Evolutionary conservation across 2,329 filamentous ascomycete species (phyloP), one percentile per base, ranked within the genome.

Genomic region (Ophiostoma sp.): DNA sequence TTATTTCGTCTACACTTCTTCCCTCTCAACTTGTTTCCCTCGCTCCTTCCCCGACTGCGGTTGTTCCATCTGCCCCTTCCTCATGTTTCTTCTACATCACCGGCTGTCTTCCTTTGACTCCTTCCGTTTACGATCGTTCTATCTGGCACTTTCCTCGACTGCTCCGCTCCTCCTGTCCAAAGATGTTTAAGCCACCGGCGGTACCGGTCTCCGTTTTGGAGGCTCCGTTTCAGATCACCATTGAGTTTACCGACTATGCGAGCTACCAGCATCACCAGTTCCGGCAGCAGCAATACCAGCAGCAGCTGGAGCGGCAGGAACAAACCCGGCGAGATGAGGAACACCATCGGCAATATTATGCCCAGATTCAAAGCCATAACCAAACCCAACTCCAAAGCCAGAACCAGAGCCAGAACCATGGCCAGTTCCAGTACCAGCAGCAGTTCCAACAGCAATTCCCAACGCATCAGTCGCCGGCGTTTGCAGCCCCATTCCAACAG

Each of bases 141-240:
- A 8, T 27, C 49, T 55, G 9, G 27, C 47, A 36, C 14, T 49
- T 66, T 68, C 66, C 45, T 47, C 52, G 40, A 66, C 69, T 47
- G 60, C 6, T 18, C 45, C 67, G 65, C 66, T 69, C 45, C 47
- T 65, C 41, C 49, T 7, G 9, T 41, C 14, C 65, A 74, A 80
- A 78, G 76, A 86, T 85, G 83, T 86, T 84, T 78, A 81, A 84
- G 76, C 81, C 83, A 74, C 81, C 84, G 73, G 78, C 82, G 67
- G 82, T 81, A 67, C 79, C 83, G 68, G 65, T 44, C 78, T 72
- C 76, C 79, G 72, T 81, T 79, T 73, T 78, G 76, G 73, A 78
- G 78, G 69, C 72, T 69, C 73, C 77, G 52, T 81, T 81, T 78
- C 80, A 78, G 73, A 74, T 81, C 73, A 76, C 74, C 70, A 73